A percentile compares a stretch with the other conserved stretches of the same genome.
Evolutionary conservation across 2,329 filamentous ascomycete species (phyloP).

Genomic region (Pleoardoris graminearum): DNA sequence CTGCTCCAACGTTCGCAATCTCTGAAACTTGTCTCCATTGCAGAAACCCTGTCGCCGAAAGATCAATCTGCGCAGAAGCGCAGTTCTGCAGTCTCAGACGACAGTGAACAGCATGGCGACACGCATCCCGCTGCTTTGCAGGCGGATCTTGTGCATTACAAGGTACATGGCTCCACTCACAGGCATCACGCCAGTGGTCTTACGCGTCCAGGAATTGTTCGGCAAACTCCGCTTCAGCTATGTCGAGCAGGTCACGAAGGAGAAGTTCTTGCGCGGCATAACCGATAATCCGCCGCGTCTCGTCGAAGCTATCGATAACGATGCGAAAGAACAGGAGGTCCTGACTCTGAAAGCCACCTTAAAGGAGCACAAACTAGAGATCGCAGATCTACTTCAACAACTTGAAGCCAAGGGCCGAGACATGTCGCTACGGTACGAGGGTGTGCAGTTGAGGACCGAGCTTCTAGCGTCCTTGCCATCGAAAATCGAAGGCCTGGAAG

Average conservation of each 20-base stretch:
- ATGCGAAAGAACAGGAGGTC: constrained; percentile 58
- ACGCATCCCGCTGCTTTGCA: constrained; percentile 70
- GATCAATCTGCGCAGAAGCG: constrained; percentile 47
- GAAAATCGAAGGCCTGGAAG: constrained; percentile 57
- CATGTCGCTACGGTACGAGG: constrained; percentile 61
- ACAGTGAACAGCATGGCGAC: constrained; percentile 67
- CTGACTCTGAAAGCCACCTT: constrained; percentile 72
- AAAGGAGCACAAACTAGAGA: constrained; percentile 78
- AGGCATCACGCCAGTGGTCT: not conserved
- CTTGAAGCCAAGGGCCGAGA: constrained; percentile 68
- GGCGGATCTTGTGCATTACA: constrained; percentile 86
- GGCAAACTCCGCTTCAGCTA: constrained; percentile 96
- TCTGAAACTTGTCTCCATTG: constrained; percentile 74
- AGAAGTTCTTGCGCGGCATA: constrained; percentile 93
- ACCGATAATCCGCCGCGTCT: constrained; percentile 88
- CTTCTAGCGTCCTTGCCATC: constrained; percentile 56
- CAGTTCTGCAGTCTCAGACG: constrained; percentile 68
- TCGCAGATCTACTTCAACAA: constrained; percentile 71
- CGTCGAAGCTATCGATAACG: constrained; percentile 79
- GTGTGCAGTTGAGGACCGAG: constrained; percentile 56
- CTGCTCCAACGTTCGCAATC: constrained; percentile 62
- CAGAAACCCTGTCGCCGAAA: constrained; percentile 69
- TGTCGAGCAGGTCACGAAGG: constrained; percentile 97
- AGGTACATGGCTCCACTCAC: constrained; percentile 48
- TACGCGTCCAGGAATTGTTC: constrained; percentile 73